Conservation (phyloP, 805 yeast genomes). For the Grigorovia yakushimaensis region DNA sequence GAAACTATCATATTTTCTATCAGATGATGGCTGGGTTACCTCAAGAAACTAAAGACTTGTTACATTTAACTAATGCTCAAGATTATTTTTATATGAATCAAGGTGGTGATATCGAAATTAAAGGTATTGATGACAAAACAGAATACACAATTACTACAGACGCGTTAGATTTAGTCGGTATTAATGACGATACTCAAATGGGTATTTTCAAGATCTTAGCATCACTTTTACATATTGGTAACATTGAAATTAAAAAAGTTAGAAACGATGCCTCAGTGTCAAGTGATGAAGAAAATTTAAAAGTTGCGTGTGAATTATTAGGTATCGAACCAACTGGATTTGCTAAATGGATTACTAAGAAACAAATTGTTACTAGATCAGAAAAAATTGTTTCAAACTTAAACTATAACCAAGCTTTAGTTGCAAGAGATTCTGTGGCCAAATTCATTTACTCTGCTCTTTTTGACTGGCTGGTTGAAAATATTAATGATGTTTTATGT, state of each 20-base stretch:
- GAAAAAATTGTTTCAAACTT: constrained; percentile 84
- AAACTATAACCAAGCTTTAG: constrained; percentile 73
- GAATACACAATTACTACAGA: constrained; percentile 70
- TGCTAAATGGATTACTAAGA: constrained; percentile 87
- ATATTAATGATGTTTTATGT: constrained; percentile 73
- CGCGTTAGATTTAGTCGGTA: constrained; percentile 74
- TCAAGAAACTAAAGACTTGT: constrained; percentile 39
- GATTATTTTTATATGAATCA: constrained; percentile 80
- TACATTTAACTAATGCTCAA: constrained; percentile 53
- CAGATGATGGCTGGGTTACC: constrained; percentile 73
- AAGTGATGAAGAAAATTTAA: constrained; percentile 78
- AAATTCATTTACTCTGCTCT: constrained; percentile 86
- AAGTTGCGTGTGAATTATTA: constrained; percentile 72
- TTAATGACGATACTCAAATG: constrained; percentile 45
- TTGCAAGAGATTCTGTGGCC: constrained; percentile 94
- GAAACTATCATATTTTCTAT: constrained; percentile 92
- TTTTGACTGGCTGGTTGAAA: constrained; percentile 89
- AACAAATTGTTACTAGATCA: constrained; percentile 83
- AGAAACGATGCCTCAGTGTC: constrained; percentile 73
- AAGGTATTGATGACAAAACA: constrained; percentile 69
- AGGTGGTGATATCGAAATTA: constrained; percentile 65
- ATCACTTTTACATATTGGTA: constrained; percentile 86
- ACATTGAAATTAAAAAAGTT: constrained; percentile 75
- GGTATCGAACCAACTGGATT: constrained; percentile 67
- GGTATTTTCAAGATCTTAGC: constrained; percentile 73